Base-by-base conservation (phyloP, 768 basidiomycete species). In the Kwoniella sp. region DNA sequence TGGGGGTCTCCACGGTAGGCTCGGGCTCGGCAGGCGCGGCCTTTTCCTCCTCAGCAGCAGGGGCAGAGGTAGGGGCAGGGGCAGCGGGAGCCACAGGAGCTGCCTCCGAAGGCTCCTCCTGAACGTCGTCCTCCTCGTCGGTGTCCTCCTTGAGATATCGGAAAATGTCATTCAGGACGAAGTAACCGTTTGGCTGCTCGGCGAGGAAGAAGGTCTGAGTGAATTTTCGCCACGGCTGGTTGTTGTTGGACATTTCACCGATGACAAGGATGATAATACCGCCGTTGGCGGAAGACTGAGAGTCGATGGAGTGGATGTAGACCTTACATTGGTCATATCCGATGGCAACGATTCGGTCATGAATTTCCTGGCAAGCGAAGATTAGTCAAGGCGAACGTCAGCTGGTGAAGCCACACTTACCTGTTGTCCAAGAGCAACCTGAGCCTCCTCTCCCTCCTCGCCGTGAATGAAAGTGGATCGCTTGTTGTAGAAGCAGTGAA, bases 151-250 rank as follows among this genome's bases (percentile, higher is more conserved):
- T 96, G 59, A 99, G 80, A 81, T 95, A 98, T 55, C 95, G 87
- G 84, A 98, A 99, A 79, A 98, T 96, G 78, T 99, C 95, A 77
- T 99, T 99, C 77, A 99, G 84, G 60, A 99, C 95, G 73, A 93
- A 99, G 79, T 98, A 99, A 36, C 95, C 95, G 64, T 93, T 95
- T 12, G 90, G 89, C 77, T 99, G 95, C 76, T 96, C 91, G 32
- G 95, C 95, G 48, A 99, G 85, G 87, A 99, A 98, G 79, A 99
- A 98, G 6, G 93, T 96, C 78, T 99, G 95, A 10, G 91, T 92
- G 67, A 99, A 99, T 78, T 98, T 99, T 70, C 86, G 84, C 95
- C 95, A 99, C 4, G 88, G 81, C 46, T 87, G 88, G 51, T 82
- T 82, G 60, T 83, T 81, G 77, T 98, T 98, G 46, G 88, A 89